A percentile compares a stretch with the other conserved stretches of the same genome.
phyloP scores from a whole-genome alignment of 2,329 filamentous ascomycete species.

The Hymenoscyphus linearis region DNA sequence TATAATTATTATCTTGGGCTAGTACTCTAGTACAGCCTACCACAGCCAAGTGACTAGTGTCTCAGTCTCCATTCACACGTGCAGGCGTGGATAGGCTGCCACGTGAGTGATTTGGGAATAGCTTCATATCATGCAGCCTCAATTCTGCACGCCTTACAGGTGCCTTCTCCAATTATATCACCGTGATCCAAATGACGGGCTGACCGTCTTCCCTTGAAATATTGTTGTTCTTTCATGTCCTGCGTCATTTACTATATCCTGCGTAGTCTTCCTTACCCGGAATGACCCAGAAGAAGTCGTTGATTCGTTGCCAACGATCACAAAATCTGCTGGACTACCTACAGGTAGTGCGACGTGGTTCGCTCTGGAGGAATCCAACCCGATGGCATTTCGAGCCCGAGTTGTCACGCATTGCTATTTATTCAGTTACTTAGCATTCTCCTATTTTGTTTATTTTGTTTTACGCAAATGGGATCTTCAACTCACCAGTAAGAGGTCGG shows the following conservation, averaged over 20 bases:
- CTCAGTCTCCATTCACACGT: neutral
- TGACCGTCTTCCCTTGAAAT: conserved; percentile 22
- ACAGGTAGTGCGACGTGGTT: conserved; percentile 17
- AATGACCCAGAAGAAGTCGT: conserved; percentile 15
- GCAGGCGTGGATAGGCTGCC: conserved; percentile 1
- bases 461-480: too few relatives aligned
- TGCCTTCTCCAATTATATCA: neutral
- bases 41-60: neutral
- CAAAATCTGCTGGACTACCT: conserved; percentile 27
- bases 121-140: neutral
- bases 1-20: neutral
- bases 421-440: conserved; percentile 8
- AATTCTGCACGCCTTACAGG: neutral
- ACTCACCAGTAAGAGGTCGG: conserved; percentile 52
- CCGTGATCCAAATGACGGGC: conserved; percentile 8
- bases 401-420: conserved; percentile 30
- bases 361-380: conserved; percentile 14
- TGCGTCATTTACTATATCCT: conserved; percentile 30
- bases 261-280: conserved; percentile 24
- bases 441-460: neutral
- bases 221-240: conserved; percentile 24
- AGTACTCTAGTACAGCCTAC: neutral
- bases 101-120: conserved; percentile 14
- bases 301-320: conserved; percentile 24
- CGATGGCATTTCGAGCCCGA: conserved; percentile 29